Evolutionary conservation across 495 filamentous ascomycete genomes (phyloP), one percentile per base, ranked within the genome.

Genomic region (Podospora pseudoanserina): DNA sequence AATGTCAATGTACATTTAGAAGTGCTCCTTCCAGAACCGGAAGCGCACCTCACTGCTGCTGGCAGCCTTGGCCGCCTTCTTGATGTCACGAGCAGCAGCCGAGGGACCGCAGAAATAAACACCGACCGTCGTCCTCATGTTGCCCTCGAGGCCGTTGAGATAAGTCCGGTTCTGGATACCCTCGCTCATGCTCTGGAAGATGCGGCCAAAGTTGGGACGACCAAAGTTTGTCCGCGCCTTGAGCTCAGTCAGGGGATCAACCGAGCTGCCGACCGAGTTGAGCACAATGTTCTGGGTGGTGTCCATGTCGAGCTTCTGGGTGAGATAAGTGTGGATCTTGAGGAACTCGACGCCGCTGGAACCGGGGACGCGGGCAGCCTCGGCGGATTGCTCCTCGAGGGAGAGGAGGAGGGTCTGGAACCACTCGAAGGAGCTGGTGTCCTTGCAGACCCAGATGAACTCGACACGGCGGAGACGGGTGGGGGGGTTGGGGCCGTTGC

Each of bases 1-100:
- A 23, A 67, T 49, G 60, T 67, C 60, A 63, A 72, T 68, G 58
- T 76, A 73, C 70, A 73, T 62, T 75, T 81, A 86, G 71, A 86
- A 86, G 73, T 99, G 93, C 80, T 99, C 95, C 81, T 98, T 99
- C 95, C 95, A 99, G 84, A 99, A 99, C 76, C 92, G 92, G 82
- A 98, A 99, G 66, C 86, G 86, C 65, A 99, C 91, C 70, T 96
- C 91, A 68, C 83, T 86, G 6, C 84, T 88, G 20, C 87, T 91
- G 6, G 89, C 88, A 58, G 78, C 73, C 72, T 87, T 89, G 62
- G 92, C 89, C 16, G 95, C 93, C 75, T 88, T 88, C 75, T 88
- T 88, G 73, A 99, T 97, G 75, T 94, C 87, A 71, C 92, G 84
- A 1, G 94, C 94, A 65, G 82, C 82, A 75, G 72, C 79, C 18